phyloP scores from a whole-genome alignment of 2,329 filamentous ascomycete genomes.

The Colletotrichum karsti region DNA sequence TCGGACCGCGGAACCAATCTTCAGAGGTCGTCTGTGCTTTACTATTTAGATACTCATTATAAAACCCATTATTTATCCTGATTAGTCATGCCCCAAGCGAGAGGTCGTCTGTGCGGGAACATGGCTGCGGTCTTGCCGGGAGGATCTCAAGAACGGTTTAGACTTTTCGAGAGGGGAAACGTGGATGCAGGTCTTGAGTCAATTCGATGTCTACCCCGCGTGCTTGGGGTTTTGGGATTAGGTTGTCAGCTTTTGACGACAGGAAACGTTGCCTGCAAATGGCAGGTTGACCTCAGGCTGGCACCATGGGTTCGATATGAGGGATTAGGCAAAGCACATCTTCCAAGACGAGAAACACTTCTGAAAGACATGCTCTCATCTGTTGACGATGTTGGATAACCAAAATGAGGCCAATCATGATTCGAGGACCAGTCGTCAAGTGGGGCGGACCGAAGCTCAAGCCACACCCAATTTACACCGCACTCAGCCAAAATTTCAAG shows the following conservation, averaged over 20 bases:
- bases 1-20: background rate
- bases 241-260: no score
- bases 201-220: background rate
- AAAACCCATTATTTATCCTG: no score
- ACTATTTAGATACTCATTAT: no score
- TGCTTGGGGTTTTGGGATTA: no score
- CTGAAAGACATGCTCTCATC: background rate
- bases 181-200: background rate
- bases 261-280: no score
- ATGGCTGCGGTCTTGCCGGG: background rate
- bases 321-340: no score
- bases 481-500: constrained; percentile 3
- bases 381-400: background rate
- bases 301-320: no score
- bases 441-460: constrained; percentile 19
- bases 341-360: no score
- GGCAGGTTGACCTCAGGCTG: no score
- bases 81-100: no score
- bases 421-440: background rate
- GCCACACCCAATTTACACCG: constrained; percentile 26
- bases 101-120: background rate
- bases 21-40: background rate
- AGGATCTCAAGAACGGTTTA: background rate
- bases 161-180: background rate
- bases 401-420: background rate